These are phyloP conservation scores for Aspergillus bridgeri DNA, from an alignment of 495 filamentous ascomycete species.

Conservation along the genomic window DNA sequence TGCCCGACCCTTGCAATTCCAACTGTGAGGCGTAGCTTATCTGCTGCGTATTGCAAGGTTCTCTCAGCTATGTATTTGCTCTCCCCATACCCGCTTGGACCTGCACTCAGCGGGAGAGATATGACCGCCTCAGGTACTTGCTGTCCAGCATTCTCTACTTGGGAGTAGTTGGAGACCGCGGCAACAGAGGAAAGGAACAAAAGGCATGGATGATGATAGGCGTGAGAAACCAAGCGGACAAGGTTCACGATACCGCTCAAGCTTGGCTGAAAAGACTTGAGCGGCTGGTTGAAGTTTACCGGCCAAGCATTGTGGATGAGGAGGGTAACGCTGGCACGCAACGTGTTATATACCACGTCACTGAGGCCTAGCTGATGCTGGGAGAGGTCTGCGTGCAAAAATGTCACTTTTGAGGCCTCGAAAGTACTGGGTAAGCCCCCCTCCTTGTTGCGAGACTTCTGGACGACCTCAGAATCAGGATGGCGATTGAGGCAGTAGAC, in stretches of 20 bases:
- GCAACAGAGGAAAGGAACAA: constrained; percentile 13
- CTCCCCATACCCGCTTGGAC: constrained; percentile 47
- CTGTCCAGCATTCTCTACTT: background rate
- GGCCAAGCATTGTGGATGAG: constrained; percentile 59
- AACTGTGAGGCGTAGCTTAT: constrained; percentile 31
- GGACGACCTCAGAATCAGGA: constrained; percentile 26
- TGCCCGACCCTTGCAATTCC: constrained; percentile 54
- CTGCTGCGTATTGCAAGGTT: constrained; percentile 42
- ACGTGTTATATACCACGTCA: constrained; percentile 27
- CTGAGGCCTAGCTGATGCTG: constrained; percentile 42
- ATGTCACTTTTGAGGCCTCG: constrained; percentile 25
- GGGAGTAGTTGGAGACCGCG: constrained; percentile 4
- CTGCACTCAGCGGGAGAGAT: constrained; percentile 5
- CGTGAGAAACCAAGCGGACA: constrained; percentile 38
- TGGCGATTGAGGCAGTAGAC: constrained; percentile 38
- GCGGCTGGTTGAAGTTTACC: constrained; percentile 55
- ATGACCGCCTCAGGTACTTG: constrained; percentile 8
- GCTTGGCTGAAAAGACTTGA: constrained; percentile 50
- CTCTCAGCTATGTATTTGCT: constrained; percentile 50
- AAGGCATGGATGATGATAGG: background rate
- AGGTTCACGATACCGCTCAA: constrained; percentile 49
- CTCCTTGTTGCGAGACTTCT: constrained; percentile 6
- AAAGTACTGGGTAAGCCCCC: constrained; percentile 2
- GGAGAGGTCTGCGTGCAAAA: constrained; percentile 47
- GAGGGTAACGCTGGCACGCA: constrained; percentile 35